Evolutionary conservation across 73 alveolate species (phyloP), one percentile per base, ranked within the genome.

Genomic region (Durusdinium trenchii): DNA sequence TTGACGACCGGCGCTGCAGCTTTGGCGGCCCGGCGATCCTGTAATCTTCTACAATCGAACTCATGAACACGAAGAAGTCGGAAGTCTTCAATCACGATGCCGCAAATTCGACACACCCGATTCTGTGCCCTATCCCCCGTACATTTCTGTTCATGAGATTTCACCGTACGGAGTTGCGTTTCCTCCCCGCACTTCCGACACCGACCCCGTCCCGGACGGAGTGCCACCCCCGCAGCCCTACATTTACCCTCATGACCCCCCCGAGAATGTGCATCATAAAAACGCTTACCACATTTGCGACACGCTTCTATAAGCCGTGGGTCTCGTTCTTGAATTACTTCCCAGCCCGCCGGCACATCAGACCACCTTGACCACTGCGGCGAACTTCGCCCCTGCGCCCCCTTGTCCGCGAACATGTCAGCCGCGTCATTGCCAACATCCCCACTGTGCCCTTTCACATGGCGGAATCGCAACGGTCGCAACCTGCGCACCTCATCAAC

Each of bases 171-270:
- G 32, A 38, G 43, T 1, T 40, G 42, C 36, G 60, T 57, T 38
- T 40, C 60, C 48, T 10, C 0, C 35, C 95, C 95, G 26, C 95
- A 86, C 35, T 86, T 86, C 0, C 95, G 83, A 35, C 95, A 86
- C 2, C 95, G 48, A 6, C 43, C 82, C 83, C 51, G n/a, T 0
- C 47, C 75, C 30, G 81, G 47, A 0, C n/a, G 79, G 18, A 47
- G 48, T 5, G 84, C 62, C 36, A 60, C 95, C 0, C 95, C 95
- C 10, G 61, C 45, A 7, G 7, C 71, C 45, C 50, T 47, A 47
- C 95, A 86, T 6, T 48, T 4, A 2, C 67, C 84, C 38, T 86
- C 95, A 57, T 86, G 95, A 30, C 48, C n/a, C 40, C 67, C 84
- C 6, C 95, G 45, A 0, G 42, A 6, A 6, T 18, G 14, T 36